phyloP scores from a whole-genome alignment of 345 rosid genomes.

The Turritis glabra region DNA sequence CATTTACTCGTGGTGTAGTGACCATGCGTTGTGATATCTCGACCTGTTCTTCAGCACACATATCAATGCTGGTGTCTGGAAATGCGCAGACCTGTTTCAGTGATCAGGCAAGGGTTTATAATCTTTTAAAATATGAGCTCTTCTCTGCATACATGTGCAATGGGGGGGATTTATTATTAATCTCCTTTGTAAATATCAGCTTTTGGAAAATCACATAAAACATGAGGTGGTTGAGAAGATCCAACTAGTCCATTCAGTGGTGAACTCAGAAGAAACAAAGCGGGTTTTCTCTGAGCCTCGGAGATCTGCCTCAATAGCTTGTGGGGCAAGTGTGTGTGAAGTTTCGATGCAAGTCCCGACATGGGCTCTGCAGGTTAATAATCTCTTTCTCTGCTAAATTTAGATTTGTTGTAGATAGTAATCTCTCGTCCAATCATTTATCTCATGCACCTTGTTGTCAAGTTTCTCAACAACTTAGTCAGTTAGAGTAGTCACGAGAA shows the following conservation, averaged over 20 bases:
- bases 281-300: slow-evolving; percentile 68
- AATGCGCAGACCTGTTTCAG: slow-evolving; percentile 97
- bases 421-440: background rate
- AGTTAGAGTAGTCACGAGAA: background rate
- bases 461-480: background rate
- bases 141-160: slow-evolving; percentile 9
- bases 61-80: slow-evolving; percentile 94
- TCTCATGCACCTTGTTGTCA: slow-evolving; percentile 14
- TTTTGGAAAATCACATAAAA: slow-evolving; percentile 95
- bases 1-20: slow-evolving; percentile 96
- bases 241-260: slow-evolving; percentile 71
- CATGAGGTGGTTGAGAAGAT: slow-evolving; percentile 80
- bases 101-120: slow-evolving; percentile 74
- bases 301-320: slow-evolving; percentile 87
- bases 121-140: background rate
- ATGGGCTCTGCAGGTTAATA: slow-evolving; percentile 94
- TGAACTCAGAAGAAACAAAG: slow-evolving; percentile 57
- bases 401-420: slow-evolving; percentile 1
- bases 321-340: slow-evolving; percentile 95
- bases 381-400: slow-evolving; percentile 1
- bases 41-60: slow-evolving; percentile 85
- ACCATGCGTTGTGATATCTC: slow-evolving; percentile 98
- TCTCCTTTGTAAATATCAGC: slow-evolving; percentile 49
- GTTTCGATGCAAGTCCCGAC: slow-evolving; percentile 89
- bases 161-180: slow-evolving; percentile 14